These are phyloP conservation scores for Aphanocladium album DNA, from an alignment of 2,329 filamentous ascomycete genomes.

Conservation along the genomic window DNA sequence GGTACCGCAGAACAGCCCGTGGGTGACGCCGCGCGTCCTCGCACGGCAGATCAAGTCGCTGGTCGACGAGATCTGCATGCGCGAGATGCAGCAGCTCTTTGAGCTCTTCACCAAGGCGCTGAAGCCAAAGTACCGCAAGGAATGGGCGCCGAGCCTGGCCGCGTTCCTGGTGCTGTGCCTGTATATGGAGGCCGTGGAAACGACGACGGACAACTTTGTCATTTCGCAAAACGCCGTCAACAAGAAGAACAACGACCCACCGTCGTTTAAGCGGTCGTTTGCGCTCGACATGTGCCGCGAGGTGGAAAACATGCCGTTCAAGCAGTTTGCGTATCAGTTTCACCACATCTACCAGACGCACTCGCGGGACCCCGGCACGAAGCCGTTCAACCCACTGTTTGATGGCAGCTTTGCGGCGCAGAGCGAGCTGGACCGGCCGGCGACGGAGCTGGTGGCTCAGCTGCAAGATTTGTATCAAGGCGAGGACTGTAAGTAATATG, in stretches of 20 bases:
- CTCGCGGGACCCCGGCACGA: slow-evolving; percentile 41
- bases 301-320: slow-evolving; percentile 55
- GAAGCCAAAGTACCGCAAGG: slow-evolving; percentile 47
- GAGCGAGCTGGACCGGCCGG: slow-evolving; percentile 42
- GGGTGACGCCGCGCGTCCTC: slow-evolving; percentile 49
- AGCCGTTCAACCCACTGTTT: slow-evolving; percentile 52
- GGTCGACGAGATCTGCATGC: slow-evolving; percentile 50
- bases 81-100: slow-evolving; percentile 48
- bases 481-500: slow-evolving; percentile 37
- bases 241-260: slow-evolving; percentile 32
- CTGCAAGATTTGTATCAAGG: slow-evolving; percentile 41
- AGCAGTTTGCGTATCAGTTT: slow-evolving; percentile 56
- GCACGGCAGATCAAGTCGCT: slow-evolving; percentile 53
- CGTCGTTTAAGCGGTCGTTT: slow-evolving; percentile 35
- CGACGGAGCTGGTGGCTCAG: slow-evolving; percentile 40
- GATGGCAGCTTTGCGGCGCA: slow-evolving; percentile 38
- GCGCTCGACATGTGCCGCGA: slow-evolving; percentile 45
- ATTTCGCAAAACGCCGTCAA: slow-evolving; percentile 47
- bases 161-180: slow-evolving; percentile 53
- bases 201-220: slow-evolving; percentile 47
- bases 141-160: slow-evolving; percentile 54
- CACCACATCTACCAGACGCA: slow-evolving; percentile 57
- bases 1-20: slow-evolving; percentile 38
- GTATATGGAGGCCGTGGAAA: slow-evolving; percentile 55
- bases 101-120: slow-evolving; percentile 48